Evolutionary conservation across 331 rosid species (phyloP), one percentile per base, ranked within the genome.

Genomic region (Cydonia oblonga): DNA sequence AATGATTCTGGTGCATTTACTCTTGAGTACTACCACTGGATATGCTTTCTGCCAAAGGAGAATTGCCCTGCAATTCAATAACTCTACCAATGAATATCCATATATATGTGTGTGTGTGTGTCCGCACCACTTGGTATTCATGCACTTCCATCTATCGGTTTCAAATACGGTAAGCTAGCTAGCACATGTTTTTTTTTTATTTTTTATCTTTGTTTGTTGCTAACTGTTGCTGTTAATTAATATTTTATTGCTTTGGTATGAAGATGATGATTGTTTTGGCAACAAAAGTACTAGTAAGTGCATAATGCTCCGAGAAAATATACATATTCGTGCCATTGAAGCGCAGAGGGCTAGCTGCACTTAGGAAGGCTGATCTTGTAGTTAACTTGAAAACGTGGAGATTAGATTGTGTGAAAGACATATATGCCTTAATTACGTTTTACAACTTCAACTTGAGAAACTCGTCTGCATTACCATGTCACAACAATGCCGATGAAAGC

Each of bases 1-100:
- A 68, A 40, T 28, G 66, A n/a, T 25, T 59, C 18, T 25, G 29
- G 25, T 71, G 66, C 68, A 28, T 72, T 66, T 75, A 35, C 19
- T 58, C 19, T 12, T 16, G 25, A 29, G 66, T 29, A 49, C 26
- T 33, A 1, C 7, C 56, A 40, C 72, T 68, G 24, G 29, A 52
- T 53, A n/a, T n/a, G 69, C 70, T 44, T 73, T 70, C 80, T 74
- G 92, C 92, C 89, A 85, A 85, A 79, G 92, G 89, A 87, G 89
- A 87, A 72, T 83, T 87, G 88, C 89, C 86, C 89, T 81, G 89
- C 84, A 25, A 83, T 85, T 83, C 89, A 72, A 32, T 32, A 35
- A 23, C 40, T 61, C 79, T 71, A 60, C 65, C 35, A 60, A 49
- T 19, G 54, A 49, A 49, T 46, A 46, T 46, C n/a, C n/a, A 46